phyloP scores from a whole-genome alignment of 1,284 basidiomycete genomes.

The Vanrija sp. region DNA sequence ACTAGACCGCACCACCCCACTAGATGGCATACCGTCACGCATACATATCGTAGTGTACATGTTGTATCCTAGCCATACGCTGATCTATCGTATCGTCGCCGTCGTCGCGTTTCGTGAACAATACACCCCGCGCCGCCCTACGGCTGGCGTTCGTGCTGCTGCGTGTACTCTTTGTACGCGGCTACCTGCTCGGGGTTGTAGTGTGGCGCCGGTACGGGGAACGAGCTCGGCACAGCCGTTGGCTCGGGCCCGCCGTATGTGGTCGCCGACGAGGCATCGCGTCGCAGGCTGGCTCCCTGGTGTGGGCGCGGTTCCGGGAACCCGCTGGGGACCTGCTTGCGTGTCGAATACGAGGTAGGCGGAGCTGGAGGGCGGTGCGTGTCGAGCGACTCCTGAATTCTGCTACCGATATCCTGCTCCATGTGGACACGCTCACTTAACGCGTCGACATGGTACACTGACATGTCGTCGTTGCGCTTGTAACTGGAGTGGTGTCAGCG shows the following conservation, averaged over 20 bases:
- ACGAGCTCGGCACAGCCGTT: conserved; percentile 4
- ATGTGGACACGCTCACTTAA: conserved; percentile 11
- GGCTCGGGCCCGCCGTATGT: not conserved
- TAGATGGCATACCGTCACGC: not conserved
- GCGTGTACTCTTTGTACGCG: not conserved
- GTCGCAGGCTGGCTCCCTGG: conserved; percentile 1
- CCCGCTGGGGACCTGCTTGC: not conserved
- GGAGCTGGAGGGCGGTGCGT: too few relatives aligned
- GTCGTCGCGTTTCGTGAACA: not conserved
- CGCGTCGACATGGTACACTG: conserved; percentile 26
- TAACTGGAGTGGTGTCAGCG: conserved; percentile 10
- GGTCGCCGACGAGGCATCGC: conserved; percentile 6
- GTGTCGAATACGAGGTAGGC: too few relatives aligned
- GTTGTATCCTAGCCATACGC: not conserved
- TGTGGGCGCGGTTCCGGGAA: conserved; percentile 6
- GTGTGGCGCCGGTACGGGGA: conserved; percentile 4
- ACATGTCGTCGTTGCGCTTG: conserved; percentile 24
- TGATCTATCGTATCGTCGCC: not conserved
- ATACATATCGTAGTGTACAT: not conserved
- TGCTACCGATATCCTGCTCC: conserved; percentile 8
- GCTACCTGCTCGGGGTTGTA: not conserved
- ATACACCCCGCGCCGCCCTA: too few relatives aligned
- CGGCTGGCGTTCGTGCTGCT: not conserved
- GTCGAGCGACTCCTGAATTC: not conserved
- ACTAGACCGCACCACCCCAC: too few relatives aligned